These are phyloP conservation scores for Cryptococcus sp. DNA, from an alignment of 1,284 basidiomycete species.

Conservation along the genomic window DNA sequence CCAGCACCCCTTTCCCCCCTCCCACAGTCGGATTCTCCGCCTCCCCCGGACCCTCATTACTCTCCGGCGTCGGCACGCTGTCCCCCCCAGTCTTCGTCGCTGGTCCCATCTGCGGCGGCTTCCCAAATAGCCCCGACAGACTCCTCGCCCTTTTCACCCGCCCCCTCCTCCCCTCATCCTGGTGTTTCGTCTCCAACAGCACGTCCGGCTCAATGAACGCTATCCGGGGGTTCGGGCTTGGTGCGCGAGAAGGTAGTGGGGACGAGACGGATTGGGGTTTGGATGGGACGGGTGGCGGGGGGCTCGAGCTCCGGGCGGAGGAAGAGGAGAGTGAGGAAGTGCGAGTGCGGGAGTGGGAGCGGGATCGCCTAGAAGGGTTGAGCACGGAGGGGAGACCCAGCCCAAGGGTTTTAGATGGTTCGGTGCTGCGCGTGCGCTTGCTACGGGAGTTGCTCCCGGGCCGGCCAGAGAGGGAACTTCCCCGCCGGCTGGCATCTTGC, in stretches of 20 bases:
- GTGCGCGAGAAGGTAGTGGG: slow-evolving; percentile 32
- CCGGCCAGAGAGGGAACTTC: slow-evolving; percentile 14
- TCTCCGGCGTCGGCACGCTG: slow-evolving; percentile 7
- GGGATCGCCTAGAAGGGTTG: slow-evolving; percentile 2
- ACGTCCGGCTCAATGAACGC: slow-evolving; percentile 30
- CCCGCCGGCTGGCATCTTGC: slow-evolving; percentile 4
- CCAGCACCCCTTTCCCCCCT: slow-evolving; percentile 28
- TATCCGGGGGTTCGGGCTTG: slow-evolving; percentile 35
- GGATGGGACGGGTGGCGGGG: slow-evolving; percentile 25
- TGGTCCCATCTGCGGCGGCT: slow-evolving; percentile 9
- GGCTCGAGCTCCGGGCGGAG: slow-evolving; percentile 11
- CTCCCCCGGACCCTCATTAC: slow-evolving; percentile 6
- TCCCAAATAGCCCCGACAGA: slow-evolving; percentile 38
- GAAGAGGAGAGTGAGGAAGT: slow-evolving; percentile 1
- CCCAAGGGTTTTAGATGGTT: slow-evolving; percentile 30
- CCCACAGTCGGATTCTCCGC: slow-evolving; percentile 6
- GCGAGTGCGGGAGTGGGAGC: slow-evolving; percentile 1
- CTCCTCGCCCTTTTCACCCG: slow-evolving; percentile 34
- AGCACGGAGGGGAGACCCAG: slow-evolving; percentile 35
- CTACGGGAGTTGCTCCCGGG: slow-evolving; percentile 3
- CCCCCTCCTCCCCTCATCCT: slow-evolving; percentile 16
- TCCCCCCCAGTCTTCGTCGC: background rate
- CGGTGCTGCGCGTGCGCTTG: slow-evolving; percentile 18
- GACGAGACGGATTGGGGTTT: slow-evolving; percentile 39
- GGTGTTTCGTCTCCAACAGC: background rate